Evolutionary conservation across 805 yeast species (phyloP).

Genomic region (Ogataea pignaliae): DNA sequence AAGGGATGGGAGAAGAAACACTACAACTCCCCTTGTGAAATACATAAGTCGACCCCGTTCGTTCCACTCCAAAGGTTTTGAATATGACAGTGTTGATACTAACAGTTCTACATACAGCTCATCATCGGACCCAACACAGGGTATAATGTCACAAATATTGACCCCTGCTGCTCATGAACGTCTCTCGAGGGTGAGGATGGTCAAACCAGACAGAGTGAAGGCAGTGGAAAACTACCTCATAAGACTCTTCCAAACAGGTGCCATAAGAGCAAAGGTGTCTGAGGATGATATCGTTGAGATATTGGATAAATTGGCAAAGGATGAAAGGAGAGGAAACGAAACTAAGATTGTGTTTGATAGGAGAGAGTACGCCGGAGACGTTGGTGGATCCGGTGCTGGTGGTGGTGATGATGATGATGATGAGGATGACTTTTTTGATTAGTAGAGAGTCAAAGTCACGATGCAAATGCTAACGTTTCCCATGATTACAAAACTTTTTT

Average conservation of each 20-base stretch:
- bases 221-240: conserved; percentile 81
- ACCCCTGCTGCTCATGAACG: conserved; percentile 86
- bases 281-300: conserved; percentile 83
- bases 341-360: conserved; percentile 64
- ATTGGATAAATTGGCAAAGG: conserved; percentile 75
- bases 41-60: too few species aligned
- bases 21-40: too few species aligned
- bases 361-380: conserved; percentile 20
- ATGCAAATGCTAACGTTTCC: too few species aligned
- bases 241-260: conserved; percentile 72
- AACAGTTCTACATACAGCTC: conserved; percentile 6
- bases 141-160: conserved; percentile 60
- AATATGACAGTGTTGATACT: background rate
- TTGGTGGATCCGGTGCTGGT: conserved; percentile 16
- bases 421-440: conserved; percentile 31
- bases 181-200: conserved; percentile 78
- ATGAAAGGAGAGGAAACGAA: conserved; percentile 54
- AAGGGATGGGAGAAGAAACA: too few species aligned
- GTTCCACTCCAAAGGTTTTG: too few species aligned
- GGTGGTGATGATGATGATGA: conserved; percentile 23
- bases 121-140: conserved; percentile 18
- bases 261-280: conserved; percentile 63
- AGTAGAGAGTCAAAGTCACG: conserved; percentile 16
- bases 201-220: conserved; percentile 84
- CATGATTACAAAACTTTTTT: too few species aligned